phyloP scores from a whole-genome alignment of 2,329 filamentous ascomycete genomes.

The Massarina eburnea region DNA sequence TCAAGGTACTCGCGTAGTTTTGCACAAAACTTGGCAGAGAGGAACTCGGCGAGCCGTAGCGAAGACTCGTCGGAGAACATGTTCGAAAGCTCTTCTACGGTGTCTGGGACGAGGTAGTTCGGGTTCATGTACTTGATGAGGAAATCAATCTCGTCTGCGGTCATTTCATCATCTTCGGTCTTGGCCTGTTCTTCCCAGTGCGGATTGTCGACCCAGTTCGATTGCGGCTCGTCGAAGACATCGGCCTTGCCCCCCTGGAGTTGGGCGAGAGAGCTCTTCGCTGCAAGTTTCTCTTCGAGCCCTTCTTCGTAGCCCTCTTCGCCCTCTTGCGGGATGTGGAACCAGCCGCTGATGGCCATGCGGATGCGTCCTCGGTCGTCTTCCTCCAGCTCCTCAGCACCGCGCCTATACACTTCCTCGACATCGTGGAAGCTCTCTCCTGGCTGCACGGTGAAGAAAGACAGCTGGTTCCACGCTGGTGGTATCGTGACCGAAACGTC shows the following conservation, averaged over 20 bases:
- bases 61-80: slow-evolving; percentile 82
- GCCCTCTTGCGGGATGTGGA: slow-evolving; percentile 92
- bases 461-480: slow-evolving; percentile 94
- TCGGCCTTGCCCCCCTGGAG: slow-evolving; percentile 83
- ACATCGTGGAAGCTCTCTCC: slow-evolving; percentile 99
- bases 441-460: slow-evolving; percentile 96
- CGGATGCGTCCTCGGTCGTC: slow-evolving; percentile 75
- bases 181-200: slow-evolving; percentile 39
- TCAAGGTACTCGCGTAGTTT: slow-evolving; percentile 72
- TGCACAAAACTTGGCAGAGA: slow-evolving; percentile 75
- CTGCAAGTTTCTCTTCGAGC: slow-evolving; percentile 82
- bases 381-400: slow-evolving; percentile 62
- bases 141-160: slow-evolving; percentile 82
- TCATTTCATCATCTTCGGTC: slow-evolving; percentile 60
- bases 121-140: slow-evolving; percentile 87
- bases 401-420: slow-evolving; percentile 85
- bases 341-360: slow-evolving; percentile 99
- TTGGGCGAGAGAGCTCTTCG: slow-evolving; percentile 89
- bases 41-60: slow-evolving; percentile 76
- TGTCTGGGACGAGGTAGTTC: slow-evolving; percentile 88
- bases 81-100: slow-evolving; percentile 76
- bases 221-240: slow-evolving; percentile 79
- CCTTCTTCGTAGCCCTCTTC: slow-evolving; percentile 90
- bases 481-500: slow-evolving; percentile 82
- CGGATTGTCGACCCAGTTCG: slow-evolving; percentile 54